Conservation (phyloP, 2,329 filamentous ascomycete species). For the Chaetomiaceae sp. region DNA sequence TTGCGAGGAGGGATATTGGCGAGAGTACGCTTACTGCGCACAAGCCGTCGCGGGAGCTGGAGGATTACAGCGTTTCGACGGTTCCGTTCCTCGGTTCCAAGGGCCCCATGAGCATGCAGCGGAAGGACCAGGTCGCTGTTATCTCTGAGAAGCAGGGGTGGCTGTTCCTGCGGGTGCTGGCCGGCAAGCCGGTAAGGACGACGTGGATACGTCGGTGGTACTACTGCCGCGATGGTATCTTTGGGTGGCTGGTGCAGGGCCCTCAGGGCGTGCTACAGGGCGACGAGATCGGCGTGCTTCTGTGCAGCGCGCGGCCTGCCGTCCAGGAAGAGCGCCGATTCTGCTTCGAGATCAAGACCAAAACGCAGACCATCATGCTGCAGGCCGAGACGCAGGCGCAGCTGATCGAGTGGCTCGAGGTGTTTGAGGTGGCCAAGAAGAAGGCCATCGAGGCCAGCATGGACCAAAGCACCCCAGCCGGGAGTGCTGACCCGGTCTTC, state of each 20-base stretch:
- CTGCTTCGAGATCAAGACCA: conserved; percentile 98
- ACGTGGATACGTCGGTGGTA: conserved; percentile 91
- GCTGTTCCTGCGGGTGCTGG: conserved; percentile 77
- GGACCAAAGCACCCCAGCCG: conserved; percentile 43
- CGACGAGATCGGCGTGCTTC: conserved; percentile 89
- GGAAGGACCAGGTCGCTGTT: conserved; percentile 45
- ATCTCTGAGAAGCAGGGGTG: conserved; percentile 86
- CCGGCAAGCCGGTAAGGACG: conserved; percentile 86
- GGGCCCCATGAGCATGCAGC: conserved; percentile 61
- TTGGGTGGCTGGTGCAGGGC: conserved; percentile 87
- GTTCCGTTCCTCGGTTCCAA: conserved; percentile 78
- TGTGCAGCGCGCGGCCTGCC: conserved; percentile 88
- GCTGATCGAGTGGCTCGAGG: conserved; percentile 89
- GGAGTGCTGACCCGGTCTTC: conserved; percentile 70
- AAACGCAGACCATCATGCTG: conserved; percentile 81
- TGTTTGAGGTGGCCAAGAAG: conserved; percentile 91
- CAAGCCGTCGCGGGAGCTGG: conserved; percentile 84
- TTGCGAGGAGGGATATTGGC: conserved; percentile 76
- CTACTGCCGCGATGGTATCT: conserved; percentile 91
- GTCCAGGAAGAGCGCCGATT: conserved; percentile 91
- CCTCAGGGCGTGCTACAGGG: conserved; percentile 86
- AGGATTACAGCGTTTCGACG: conserved; percentile 86
- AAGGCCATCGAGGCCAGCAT: conserved; percentile 76
- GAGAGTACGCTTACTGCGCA: conserved; percentile 65
- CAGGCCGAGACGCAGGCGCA: conserved; percentile 91